Percentiles rank a stretch among this genome's conserved stretches.
Evolutionary conservation across 2,329 filamentous ascomycete species (phyloP).

Genomic region (Endocalyx cinctus): DNA sequence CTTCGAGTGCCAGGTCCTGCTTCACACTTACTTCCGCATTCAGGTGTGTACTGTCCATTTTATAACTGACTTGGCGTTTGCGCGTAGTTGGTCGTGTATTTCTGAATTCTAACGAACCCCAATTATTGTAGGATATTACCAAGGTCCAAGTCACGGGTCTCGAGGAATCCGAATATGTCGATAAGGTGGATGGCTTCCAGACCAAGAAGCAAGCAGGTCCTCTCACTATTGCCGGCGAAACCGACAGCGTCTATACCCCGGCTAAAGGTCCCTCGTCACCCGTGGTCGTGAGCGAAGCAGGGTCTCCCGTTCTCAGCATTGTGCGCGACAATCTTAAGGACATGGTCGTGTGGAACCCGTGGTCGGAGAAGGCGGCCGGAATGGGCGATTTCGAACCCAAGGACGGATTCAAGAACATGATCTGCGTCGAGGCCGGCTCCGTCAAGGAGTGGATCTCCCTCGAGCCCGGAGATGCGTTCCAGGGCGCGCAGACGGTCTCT

Average conservation of each 20-base stretch:
- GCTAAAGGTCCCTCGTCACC: slow-evolving; percentile 53
- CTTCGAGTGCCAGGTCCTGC: slow-evolving; percentile 86
- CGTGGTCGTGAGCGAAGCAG: slow-evolving; percentile 58
- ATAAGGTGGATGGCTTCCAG: slow-evolving; percentile 70
- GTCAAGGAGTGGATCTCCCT: slow-evolving; percentile 79
- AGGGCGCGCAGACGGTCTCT: slow-evolving; percentile 55
- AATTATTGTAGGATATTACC: slow-evolving; percentile 67
- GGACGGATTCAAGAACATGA: slow-evolving; percentile 86
- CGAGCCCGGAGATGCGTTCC: slow-evolving; percentile 69
- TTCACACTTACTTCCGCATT: slow-evolving; percentile 86
- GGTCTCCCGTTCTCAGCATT: slow-evolving; percentile 64
- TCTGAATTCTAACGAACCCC: no score
- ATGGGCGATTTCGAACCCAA: slow-evolving; percentile 88
- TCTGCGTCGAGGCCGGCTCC: slow-evolving; percentile 87
- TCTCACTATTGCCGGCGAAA: slow-evolving; percentile 71
- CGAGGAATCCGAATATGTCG: slow-evolving; percentile 68
- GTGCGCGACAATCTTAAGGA: slow-evolving; percentile 81
- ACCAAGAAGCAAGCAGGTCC: slow-evolving; percentile 61
- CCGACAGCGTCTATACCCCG: slow-evolving; percentile 83
- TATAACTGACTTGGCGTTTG: no score
- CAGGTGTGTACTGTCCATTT: slow-evolving; percentile 51
- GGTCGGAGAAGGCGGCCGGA: slow-evolving; percentile 74
- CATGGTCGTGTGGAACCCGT: slow-evolving; percentile 96
- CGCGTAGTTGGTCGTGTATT: background rate
- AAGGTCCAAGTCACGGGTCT: slow-evolving; percentile 71